A percentile compares a stretch with the other conserved stretches of the same genome.
These are phyloP conservation scores for Pyrenophora graminea DNA, from an alignment of 2,329 filamentous ascomycete species.

Conservation along the genomic window DNA sequence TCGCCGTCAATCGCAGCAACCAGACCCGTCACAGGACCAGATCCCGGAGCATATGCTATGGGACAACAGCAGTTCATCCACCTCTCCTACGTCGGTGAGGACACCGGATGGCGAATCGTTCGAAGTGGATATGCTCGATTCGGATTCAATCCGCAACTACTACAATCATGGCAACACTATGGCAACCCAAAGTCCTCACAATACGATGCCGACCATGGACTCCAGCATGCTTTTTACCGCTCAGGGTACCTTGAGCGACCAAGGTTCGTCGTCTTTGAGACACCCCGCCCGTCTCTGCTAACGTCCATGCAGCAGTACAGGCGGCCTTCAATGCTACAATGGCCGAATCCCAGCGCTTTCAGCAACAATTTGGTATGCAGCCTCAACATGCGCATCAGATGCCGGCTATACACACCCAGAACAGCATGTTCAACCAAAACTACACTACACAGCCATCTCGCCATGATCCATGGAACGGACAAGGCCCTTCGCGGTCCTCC, in stretches of 20 bases:
- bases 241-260: conserved; percentile 27
- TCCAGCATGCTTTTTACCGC: conserved; percentile 26
- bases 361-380: conserved; percentile 25
- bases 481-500: conserved; percentile 34
- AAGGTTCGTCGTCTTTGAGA: conserved; percentile 22
- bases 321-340: conserved; percentile 30
- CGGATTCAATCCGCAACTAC: conserved; percentile 33
- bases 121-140: conserved; percentile 40
- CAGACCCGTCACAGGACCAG: conserved; percentile 33
- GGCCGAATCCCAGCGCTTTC: conserved; percentile 26
- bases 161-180: conserved; percentile 32
- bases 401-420: conserved; percentile 23
- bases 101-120: conserved; percentile 42
- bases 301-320: conserved; percentile 29
- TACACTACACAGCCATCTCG: conserved; percentile 32
- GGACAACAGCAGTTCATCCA: conserved; percentile 41
- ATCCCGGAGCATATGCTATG: conserved; percentile 37
- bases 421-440: conserved; percentile 22
- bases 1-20: conserved; percentile 39
- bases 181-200: conserved; percentile 33
- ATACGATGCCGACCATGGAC: conserved; percentile 28
- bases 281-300: conserved; percentile 9
- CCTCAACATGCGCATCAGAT: conserved; percentile 22
- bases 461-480: conserved; percentile 41
- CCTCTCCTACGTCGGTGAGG: conserved; percentile 42